These are phyloP conservation scores for Pseudohalonectria lignicola DNA, from an alignment of 2,329 filamentous ascomycete genomes.

Conservation along the genomic window DNA sequence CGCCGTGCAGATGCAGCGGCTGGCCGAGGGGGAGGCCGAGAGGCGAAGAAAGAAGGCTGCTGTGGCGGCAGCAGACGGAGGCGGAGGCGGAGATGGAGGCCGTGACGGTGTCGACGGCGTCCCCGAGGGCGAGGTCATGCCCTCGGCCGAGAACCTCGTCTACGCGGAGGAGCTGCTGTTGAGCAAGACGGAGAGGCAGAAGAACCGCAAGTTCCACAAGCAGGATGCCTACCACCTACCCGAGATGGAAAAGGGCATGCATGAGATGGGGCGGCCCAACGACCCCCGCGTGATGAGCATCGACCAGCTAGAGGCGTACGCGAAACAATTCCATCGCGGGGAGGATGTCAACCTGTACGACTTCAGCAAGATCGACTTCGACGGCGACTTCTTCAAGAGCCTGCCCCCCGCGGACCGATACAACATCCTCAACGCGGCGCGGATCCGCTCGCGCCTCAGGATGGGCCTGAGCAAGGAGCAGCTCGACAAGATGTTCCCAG, in stretches of 20 bases:
- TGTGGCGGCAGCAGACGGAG: slow-evolving; percentile 29
- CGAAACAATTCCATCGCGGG: slow-evolving; percentile 79
- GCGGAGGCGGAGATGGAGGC: too few species aligned
- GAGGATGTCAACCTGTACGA: slow-evolving; percentile 90
- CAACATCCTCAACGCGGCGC: slow-evolving; percentile 92
- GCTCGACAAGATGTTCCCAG: slow-evolving; percentile 90
- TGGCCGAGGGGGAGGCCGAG: slow-evolving; percentile 67
- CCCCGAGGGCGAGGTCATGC: slow-evolving; percentile 55
- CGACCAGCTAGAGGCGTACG: slow-evolving; percentile 89
- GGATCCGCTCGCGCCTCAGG: slow-evolving; percentile 74
- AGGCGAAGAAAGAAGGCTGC: slow-evolving; percentile 17
- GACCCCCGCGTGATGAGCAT: slow-evolving; percentile 95
- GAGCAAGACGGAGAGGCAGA: slow-evolving; percentile 62
- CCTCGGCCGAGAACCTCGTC: slow-evolving; percentile 58
- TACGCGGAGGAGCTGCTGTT: slow-evolving; percentile 89
- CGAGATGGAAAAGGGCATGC: slow-evolving; percentile 65
- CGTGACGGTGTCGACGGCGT: slow-evolving; percentile 30
- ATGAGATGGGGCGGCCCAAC: slow-evolving; percentile 78
- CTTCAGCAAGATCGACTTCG: slow-evolving; percentile 97
- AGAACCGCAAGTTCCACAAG: slow-evolving; percentile 72
- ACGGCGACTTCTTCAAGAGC: slow-evolving; percentile 89
- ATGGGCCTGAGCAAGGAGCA: slow-evolving; percentile 98
- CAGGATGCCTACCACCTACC: slow-evolving; percentile 94
- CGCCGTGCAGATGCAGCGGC: slow-evolving; percentile 86
- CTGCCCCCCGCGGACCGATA: slow-evolving; percentile 84